Evolutionary conservation across 139 green algal genomes (phyloP).

Genomic region (Tetradesmus lagerheimii): DNA sequence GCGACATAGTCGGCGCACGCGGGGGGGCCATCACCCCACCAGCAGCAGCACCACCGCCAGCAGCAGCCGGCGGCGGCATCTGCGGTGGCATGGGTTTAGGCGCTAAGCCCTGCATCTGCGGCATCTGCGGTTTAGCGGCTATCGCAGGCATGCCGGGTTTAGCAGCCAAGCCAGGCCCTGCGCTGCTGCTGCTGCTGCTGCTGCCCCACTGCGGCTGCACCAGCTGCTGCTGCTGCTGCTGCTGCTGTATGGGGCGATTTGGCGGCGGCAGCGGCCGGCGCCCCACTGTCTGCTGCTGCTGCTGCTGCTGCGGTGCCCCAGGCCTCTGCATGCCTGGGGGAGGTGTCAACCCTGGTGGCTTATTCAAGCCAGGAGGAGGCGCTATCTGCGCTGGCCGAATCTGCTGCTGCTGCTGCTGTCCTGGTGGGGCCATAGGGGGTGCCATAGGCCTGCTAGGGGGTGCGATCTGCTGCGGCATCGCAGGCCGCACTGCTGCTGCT

Average conservation of each 20-base stretch:
- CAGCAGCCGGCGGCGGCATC: background rate
- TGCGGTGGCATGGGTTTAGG: background rate
- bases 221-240: background rate
- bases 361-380: background rate
- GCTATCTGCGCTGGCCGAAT: background rate
- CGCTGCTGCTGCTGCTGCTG: slow-evolving; percentile 8
- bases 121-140: background rate
- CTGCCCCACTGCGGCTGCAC: background rate
- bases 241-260: too few relatives aligned
- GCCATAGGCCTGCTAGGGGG: background rate
- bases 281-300: background rate
- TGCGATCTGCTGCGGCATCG: background rate
- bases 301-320: background rate
- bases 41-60: background rate
- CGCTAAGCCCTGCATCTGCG: background rate
- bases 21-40: background rate
- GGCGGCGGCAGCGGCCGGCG: background rate
- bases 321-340: background rate
- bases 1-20: background rate
- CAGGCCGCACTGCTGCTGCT: background rate
- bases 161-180: background rate
- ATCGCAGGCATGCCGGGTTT: background rate
- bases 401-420: background rate
- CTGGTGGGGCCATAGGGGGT: background rate
- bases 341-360: background rate